Conservation (phyloP, 495 filamentous ascomycete species). For the Aspergillus avenaceus region DNA sequence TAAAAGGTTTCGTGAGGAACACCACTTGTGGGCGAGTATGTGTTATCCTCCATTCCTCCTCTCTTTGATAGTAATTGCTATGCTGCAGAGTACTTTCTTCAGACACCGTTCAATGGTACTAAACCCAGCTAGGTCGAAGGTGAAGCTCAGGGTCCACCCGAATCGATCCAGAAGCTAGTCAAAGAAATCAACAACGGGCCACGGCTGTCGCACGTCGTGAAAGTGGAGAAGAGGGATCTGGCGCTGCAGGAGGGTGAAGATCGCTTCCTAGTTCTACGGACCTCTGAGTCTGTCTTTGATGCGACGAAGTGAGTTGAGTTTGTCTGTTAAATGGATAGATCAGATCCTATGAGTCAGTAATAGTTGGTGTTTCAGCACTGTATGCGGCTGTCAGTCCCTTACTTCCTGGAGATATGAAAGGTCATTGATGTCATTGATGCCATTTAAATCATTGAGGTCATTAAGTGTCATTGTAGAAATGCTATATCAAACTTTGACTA, state of each 20-base stretch:
- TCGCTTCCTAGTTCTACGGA: slow-evolving; percentile 52
- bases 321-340: not conserved
- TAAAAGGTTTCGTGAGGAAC: slow-evolving; percentile 82
- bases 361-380: not conserved
- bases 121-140: slow-evolving; percentile 65
- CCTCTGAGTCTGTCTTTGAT: slow-evolving; percentile 28
- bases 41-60: not conserved
- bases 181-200: slow-evolving; percentile 76
- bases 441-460: too few relatives aligned
- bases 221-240: slow-evolving; percentile 64
- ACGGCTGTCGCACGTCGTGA: slow-evolving; percentile 59
- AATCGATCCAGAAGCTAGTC: slow-evolving; percentile 61
- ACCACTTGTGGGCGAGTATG: slow-evolving; percentile 64
- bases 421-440: too few relatives aligned
- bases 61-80: not conserved
- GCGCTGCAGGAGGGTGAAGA: slow-evolving; percentile 58
- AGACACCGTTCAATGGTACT: not conserved
- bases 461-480: too few relatives aligned
- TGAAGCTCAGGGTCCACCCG: slow-evolving; percentile 74
- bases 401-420: too few relatives aligned
- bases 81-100: too few relatives aligned
- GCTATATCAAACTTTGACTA: not conserved
- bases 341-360: not conserved
- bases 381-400: not conserved
- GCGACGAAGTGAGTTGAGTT: slow-evolving; percentile 1